Evolutionary conservation across 2,329 filamentous ascomycete species (phyloP).

Genomic region (Xylaria sp.): DNA sequence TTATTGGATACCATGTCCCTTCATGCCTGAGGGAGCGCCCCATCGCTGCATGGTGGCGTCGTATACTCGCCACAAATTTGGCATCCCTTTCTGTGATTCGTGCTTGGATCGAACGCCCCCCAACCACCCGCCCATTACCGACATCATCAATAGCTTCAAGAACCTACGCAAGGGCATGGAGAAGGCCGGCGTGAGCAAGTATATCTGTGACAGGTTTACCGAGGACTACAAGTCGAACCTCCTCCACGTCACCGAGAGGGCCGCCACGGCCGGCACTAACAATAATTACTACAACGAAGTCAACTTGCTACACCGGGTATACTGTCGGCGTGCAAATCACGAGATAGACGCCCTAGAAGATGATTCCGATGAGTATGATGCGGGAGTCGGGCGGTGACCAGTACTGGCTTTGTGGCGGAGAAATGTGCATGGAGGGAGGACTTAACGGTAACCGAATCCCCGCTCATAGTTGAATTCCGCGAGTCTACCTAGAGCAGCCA

Average conservation of each 20-base stretch:
- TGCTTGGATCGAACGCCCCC: conserved; percentile 27
- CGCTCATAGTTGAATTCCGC: no score
- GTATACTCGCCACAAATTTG: conserved; percentile 13
- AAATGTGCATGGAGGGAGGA: no score
- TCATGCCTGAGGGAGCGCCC: not conserved
- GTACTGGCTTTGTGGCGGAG: no score
- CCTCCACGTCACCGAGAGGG: conserved; percentile 11
- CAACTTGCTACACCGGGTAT: conserved; percentile 6
- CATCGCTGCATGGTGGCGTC: conserved; percentile 15
- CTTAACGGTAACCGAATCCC: no score
- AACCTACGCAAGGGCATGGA: conserved; percentile 8
- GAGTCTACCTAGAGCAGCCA: no score
- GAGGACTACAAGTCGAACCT: conserved; percentile 9
- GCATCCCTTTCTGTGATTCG: conserved; percentile 16
- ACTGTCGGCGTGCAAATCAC: conserved; percentile 2
- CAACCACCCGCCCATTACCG: conserved; percentile 16
- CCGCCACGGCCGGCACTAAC: conserved; percentile 4
- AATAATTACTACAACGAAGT: conserved; percentile 32
- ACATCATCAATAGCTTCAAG: conserved; percentile 13
- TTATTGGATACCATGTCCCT: conserved; percentile 8
- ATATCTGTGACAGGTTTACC: not conserved
- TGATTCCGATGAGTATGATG: no score
- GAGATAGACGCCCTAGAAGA: no score
- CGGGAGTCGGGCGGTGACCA: no score
- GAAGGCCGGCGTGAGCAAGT: not conserved